These are phyloP conservation scores for Trichoderma orchidacearum DNA, from an alignment of 495 filamentous ascomycete species.

Conservation along the genomic window DNA sequence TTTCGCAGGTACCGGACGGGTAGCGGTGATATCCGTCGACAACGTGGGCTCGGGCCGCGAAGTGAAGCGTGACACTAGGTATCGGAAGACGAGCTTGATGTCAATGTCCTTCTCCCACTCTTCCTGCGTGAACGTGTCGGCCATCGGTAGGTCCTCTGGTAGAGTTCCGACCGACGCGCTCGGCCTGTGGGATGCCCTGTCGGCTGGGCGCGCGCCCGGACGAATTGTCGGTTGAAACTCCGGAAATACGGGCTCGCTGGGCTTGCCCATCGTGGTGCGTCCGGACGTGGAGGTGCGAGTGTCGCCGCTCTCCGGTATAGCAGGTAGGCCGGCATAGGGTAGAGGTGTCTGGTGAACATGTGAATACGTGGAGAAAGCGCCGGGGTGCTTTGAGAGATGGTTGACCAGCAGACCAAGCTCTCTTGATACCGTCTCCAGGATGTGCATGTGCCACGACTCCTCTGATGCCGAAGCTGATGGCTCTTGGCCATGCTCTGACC, in stretches of 20 bases:
- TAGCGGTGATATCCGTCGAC: conserved; percentile 21
- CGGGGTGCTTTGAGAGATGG: conserved; percentile 60
- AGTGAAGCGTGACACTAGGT: conserved; percentile 62
- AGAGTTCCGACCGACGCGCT: conserved; percentile 6
- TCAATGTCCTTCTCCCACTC: conserved; percentile 87
- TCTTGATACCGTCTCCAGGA: conserved; percentile 71
- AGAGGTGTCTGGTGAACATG: conserved; percentile 35
- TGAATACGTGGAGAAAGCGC: conserved; percentile 68
- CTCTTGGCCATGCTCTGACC: conserved; percentile 7
- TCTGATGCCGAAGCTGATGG: conserved; percentile 22
- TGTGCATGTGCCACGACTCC: conserved; percentile 55
- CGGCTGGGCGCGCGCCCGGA: conserved; percentile 11
- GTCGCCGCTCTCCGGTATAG: conserved; percentile 33
- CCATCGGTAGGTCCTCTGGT: conserved; percentile 6
- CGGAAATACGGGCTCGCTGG: conserved; percentile 15
- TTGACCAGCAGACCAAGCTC: conserved; percentile 77
- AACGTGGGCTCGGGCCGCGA: conserved; percentile 18
- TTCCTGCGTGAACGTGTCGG: conserved; percentile 36
- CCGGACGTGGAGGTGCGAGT: conserved; percentile 7
- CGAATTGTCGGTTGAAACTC: conserved; percentile 34
- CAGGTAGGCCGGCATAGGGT: conserved; percentile 40
- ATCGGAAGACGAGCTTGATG: conserved; percentile 76
- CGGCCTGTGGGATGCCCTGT: conserved; percentile 11
- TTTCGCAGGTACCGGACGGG: conserved; percentile 32
- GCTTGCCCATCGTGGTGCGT: conserved; percentile 8